phyloP scores from a whole-genome alignment of 2,329 filamentous ascomycete genomes.

The Phoma sp. region DNA sequence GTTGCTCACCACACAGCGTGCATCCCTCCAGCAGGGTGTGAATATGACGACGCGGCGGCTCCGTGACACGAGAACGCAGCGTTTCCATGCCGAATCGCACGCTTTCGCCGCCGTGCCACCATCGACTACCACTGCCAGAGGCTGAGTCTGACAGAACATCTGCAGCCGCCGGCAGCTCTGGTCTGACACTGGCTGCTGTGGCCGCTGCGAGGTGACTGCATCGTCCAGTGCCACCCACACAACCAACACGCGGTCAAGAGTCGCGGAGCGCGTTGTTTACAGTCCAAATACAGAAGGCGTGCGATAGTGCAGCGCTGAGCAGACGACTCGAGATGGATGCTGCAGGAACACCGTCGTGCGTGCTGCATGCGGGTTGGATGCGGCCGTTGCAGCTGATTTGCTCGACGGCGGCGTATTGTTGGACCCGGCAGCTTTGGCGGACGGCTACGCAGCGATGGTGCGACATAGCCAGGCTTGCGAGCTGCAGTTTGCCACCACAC shows the following conservation, averaged over 20 bases:
- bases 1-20: constrained; percentile 31
- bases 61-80: constrained; percentile 31
- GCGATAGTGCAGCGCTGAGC: constrained; percentile 23
- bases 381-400: constrained; percentile 41
- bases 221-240: constrained; percentile 18
- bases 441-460: constrained; percentile 40
- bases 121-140: constrained; percentile 22
- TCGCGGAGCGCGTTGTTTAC: constrained; percentile 23
- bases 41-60: constrained; percentile 30
- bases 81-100: constrained; percentile 31
- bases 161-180: constrained; percentile 23
- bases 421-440: constrained; percentile 24
- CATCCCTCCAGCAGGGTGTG: constrained; percentile 25
- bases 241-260: constrained; percentile 5
- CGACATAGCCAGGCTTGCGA: constrained; percentile 29
- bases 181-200: constrained; percentile 10
- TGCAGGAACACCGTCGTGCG: constrained; percentile 40
- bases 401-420: constrained; percentile 29
- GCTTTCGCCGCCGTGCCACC: constrained; percentile 37
- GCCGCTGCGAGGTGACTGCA: constrained; percentile 23
- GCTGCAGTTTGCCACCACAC: constrained; percentile 33
- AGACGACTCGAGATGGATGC: constrained; percentile 21
- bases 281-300: constrained; percentile 17
- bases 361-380: constrained; percentile 17
- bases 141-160: constrained; percentile 20